phyloP scores from a whole-genome alignment of 352 stramenopile genomes.

The Elongisporangium anandrum region DNA sequence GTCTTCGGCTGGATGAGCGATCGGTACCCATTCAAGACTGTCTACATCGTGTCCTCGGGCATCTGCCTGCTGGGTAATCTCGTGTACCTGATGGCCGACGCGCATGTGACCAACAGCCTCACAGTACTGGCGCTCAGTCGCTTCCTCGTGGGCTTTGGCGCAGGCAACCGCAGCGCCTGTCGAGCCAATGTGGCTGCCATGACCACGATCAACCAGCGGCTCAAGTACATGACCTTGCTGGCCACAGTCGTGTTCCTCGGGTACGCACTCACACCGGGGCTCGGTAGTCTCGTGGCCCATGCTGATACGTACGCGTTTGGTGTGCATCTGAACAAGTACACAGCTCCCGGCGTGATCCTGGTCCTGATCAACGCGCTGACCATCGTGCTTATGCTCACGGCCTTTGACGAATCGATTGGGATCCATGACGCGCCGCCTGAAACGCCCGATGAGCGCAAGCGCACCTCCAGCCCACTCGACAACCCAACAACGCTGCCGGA shows the following conservation, averaged over 20 bases:
- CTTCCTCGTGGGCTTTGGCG: conserved; percentile 64
- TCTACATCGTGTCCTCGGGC: conserved; percentile 42
- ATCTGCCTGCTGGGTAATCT: conserved; percentile 51
- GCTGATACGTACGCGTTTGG: conserved; percentile 50
- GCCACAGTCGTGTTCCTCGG: conserved; percentile 73
- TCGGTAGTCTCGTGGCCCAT: conserved; percentile 63
- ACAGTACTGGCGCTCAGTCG: conserved; percentile 44
- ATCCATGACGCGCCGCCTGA: conserved; percentile 59
- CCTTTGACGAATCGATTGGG: conserved; percentile 49
- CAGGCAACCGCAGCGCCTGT: conserved; percentile 70
- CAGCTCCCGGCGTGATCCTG: conserved; percentile 57
- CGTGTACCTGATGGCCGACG: conserved; percentile 52
- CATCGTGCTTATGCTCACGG: conserved; percentile 58
- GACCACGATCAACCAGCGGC: conserved; percentile 64
- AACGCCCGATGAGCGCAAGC: conserved; percentile 28
- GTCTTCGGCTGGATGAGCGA: conserved; percentile 65
- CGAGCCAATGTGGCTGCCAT: conserved; percentile 67
- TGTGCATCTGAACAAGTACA: conserved; percentile 80
- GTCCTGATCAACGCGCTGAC: conserved; percentile 55
- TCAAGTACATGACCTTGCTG: conserved; percentile 73
- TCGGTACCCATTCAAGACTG: conserved; percentile 44
- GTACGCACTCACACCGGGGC: conserved; percentile 65
- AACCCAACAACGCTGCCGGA: conserved; percentile 49
- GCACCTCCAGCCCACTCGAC: conserved; percentile 37
- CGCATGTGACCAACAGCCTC: conserved; percentile 25